phyloP scores from a whole-genome alignment of 805 yeast species.

The Grigorovia transvaalensis region DNA sequence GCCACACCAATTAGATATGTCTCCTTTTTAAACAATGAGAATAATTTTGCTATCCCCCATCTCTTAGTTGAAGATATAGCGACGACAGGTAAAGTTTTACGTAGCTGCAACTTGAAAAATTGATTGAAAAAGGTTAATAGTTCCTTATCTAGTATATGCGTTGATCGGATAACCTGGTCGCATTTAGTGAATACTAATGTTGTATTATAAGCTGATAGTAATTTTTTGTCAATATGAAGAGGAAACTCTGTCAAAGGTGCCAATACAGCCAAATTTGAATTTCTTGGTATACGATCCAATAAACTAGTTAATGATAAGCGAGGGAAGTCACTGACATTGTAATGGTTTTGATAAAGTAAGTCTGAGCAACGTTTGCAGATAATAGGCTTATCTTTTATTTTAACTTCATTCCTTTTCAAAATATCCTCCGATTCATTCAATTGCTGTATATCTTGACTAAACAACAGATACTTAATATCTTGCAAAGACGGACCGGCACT shows the following conservation, averaged over 20 bases:
- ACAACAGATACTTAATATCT: conserved; percentile 22
- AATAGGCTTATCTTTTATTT: conserved; percentile 9
- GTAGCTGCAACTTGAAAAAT: conserved; percentile 21
- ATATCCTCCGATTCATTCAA: conserved; percentile 11
- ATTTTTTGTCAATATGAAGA: conserved; percentile 34
- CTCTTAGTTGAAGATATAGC: conserved; percentile 18
- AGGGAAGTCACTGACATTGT: conserved; percentile 28
- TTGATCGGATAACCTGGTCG: conserved; percentile 24
- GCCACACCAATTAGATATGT: conserved; percentile 54
- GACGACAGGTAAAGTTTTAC: conserved; percentile 2
- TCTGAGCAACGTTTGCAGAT: conserved; percentile 51
- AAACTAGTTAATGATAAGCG: conserved; percentile 25
- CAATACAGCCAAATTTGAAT: conserved; percentile 46
- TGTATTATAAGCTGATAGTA: conserved; percentile 10
- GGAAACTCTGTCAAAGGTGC: conserved; percentile 69
- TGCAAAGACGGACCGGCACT: conserved; percentile 12
- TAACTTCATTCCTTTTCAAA: neutral
- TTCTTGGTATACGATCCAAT: conserved; percentile 30
- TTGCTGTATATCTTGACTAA: conserved; percentile 21
- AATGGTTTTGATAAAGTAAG: conserved; percentile 36
- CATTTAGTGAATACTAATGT: conserved; percentile 21
- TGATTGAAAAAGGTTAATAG: conserved; percentile 26
- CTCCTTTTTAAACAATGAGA: conserved; percentile 17
- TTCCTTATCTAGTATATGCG: conserved; percentile 13
- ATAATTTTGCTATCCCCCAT: conserved; percentile 22